Evolutionary conservation across 73 alveolate genomes (phyloP), one percentile per base, ranked within the genome.

Genomic region (Tetrahymena malaccensis): DNA sequence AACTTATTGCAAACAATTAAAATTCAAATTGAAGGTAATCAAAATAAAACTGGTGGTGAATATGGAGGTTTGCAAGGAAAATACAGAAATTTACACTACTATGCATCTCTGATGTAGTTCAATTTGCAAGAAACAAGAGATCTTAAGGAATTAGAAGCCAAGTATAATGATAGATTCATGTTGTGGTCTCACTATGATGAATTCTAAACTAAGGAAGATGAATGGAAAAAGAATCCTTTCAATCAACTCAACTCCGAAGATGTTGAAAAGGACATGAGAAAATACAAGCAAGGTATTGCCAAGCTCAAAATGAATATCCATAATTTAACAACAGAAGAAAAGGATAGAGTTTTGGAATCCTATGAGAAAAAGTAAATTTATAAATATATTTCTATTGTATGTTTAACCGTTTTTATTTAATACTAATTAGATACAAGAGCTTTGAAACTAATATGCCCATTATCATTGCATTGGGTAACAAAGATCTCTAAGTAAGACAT

Each of bases 391-490:
- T 98, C 97, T 37, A 94, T 94, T 19, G 98, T 96, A 85, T 56
- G 93, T 22, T 94, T 97, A 55, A 84, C 16, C 3, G 96, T 38
- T n/a, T 96, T 94, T 44, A 98, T 97, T 50, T 50, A 31, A 50
- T 40, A 1, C 1, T 25, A 56, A 56, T 70, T n/a, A 70, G 89
- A n/a, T 70, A 70, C 43, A 70, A 70, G 50, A 95, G 95, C 85
- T 93, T 85, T 43, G 98, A 96, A 70, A 55, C 99, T 33, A 33
- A 43, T 17, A 57, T 96, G 94, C 97, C 98, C 22, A 95, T 98
- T 27, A 97, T 98, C 19, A 31, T 93, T 35, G 98, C 98, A n/a
- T 96, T 98, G 38, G 98, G 99, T 56, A 98, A 97, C 94, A 97
- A 96, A 58, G 99, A 98, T 34, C 93, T 98, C 50, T 58, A 96